Evolutionary conservation across 768 basidiomycete genomes (phyloP).

Genomic region (Mycena haematopus): DNA sequence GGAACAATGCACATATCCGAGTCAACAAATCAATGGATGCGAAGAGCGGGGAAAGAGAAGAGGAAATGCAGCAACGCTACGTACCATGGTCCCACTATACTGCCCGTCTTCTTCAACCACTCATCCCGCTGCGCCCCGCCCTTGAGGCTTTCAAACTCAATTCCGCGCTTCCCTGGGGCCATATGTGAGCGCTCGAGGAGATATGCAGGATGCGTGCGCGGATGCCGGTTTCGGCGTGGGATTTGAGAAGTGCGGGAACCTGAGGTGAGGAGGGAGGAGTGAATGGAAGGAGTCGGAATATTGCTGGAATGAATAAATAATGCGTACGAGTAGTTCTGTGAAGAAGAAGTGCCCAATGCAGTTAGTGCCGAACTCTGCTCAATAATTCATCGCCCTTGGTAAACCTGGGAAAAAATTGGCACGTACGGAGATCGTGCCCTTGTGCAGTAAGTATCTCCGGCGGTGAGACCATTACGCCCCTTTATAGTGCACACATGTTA

Average conservation of each 20-base stretch:
- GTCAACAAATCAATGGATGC: no score
- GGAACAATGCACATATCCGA: no score
- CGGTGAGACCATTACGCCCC: not conserved
- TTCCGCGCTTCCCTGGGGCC: not conserved
- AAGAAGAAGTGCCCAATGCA: not conserved
- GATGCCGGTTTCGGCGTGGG: not conserved
- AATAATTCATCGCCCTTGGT: not conserved
- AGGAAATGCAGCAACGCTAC: not conserved
- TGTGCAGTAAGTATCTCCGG: not conserved
- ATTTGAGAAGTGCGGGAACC: not conserved
- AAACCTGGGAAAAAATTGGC: not conserved
- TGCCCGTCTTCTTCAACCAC: not conserved
- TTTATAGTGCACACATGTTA: not conserved
- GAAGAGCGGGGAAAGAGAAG: not conserved
- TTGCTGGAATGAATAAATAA: not conserved
- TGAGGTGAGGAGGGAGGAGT: not conserved
- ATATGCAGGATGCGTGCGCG: not conserved
- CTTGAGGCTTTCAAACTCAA: not conserved
- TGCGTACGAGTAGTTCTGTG: not conserved
- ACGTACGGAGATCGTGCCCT: not conserved
- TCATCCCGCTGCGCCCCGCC: not conserved
- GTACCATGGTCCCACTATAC: not conserved
- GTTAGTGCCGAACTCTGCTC: not conserved
- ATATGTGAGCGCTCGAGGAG: not conserved
- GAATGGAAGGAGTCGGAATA: no score